A percentile compares a stretch with the other conserved stretches of the same genome.
These are phyloP conservation scores for Aphanomyces euteiches DNA, from an alignment of 352 stramenopile species.

Conservation along the genomic window DNA sequence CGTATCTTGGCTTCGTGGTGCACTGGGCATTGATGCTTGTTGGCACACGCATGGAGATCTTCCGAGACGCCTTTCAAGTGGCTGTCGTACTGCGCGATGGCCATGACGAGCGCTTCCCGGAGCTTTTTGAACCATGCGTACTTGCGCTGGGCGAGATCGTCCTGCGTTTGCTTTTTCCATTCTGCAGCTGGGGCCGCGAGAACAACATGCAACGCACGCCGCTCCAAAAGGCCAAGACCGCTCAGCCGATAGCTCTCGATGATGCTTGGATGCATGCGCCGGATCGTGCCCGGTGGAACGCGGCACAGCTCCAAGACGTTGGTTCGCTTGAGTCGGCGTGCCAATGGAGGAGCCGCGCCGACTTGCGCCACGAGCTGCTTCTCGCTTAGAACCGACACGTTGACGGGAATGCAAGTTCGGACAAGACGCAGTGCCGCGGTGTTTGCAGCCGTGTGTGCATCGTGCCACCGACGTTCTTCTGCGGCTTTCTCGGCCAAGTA, in stretches of 20 bases:
- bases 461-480: constrained; percentile 73
- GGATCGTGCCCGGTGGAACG: constrained; percentile 62
- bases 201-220: constrained; percentile 79
- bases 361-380: constrained; percentile 47
- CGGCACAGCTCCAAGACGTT: constrained; percentile 84
- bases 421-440: constrained; percentile 49
- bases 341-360: constrained; percentile 50
- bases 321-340: constrained; percentile 83
- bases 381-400: constrained; percentile 78
- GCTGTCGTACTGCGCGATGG: background rate
- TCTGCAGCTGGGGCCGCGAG: constrained; percentile 48
- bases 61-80: constrained; percentile 31
- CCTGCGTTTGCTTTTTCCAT: constrained; percentile 76
- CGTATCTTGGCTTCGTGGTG: constrained; percentile 41
- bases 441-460: constrained; percentile 50
- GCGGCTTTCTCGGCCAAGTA: constrained; percentile 76
- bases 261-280: constrained; percentile 78
- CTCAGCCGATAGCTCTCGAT: constrained; percentile 59
- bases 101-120: constrained; percentile 48
- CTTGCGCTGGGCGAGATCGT: constrained; percentile 81
- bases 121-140: constrained; percentile 79
- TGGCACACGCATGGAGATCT: constrained; percentile 25
- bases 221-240: constrained; percentile 75
- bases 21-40: constrained; percentile 42
- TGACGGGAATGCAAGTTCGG: constrained; percentile 72